Evolutionary conservation across 75 land plant genomes (phyloP), one percentile per base, ranked within the genome.

Genomic region (Adiantum capillusveneris): DNA sequence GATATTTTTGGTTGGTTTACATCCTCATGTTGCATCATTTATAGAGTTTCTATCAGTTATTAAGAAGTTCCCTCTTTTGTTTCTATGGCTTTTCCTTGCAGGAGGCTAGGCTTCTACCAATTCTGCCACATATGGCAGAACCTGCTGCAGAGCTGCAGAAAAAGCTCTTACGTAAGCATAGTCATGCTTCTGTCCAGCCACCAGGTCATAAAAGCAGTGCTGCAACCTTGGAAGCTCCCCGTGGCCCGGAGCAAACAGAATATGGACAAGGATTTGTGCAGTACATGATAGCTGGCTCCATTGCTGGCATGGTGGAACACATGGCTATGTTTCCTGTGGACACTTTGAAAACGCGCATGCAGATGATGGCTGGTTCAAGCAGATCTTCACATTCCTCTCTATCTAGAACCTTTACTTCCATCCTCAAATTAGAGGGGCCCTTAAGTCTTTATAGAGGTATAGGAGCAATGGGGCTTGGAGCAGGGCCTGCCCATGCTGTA

Each of bases 251-350:
- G 42, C 7, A 39, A 9, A 39, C 42, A 39, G 42, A 39, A 39
- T 7, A 74, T 41, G 76, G 76, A 1, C 69, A 73, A 41, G 58
- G 57, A 29, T 75, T 75, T 48, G 57, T 51, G 63, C 77, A 75
- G 43, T 72, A 54, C 60, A 75, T 75, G 77, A 26, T 72, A 37
- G 77, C 77, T 22, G 77, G 77, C 21, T 75, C 77, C 22, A 31
- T 73, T 20, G 77, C 77, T 3, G 77, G 77, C 18, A 65, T 73
- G 63, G 77, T 65, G 50, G 77, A 75, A 57, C 77, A 75, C 54
- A 61, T 63, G 14, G 77, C 77, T 30, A 75, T 75, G 77, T 75
- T 72, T 46, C 77, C 77, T 18, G 77, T 75, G 26, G 77, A 75
- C 55, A 57, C 76, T 21, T 37, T 75, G 62, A 75, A 75, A 56